phyloP scores from a whole-genome alignment of 1,284 basidiomycete genomes.

The Mycosarcoma mackinlayi region DNA sequence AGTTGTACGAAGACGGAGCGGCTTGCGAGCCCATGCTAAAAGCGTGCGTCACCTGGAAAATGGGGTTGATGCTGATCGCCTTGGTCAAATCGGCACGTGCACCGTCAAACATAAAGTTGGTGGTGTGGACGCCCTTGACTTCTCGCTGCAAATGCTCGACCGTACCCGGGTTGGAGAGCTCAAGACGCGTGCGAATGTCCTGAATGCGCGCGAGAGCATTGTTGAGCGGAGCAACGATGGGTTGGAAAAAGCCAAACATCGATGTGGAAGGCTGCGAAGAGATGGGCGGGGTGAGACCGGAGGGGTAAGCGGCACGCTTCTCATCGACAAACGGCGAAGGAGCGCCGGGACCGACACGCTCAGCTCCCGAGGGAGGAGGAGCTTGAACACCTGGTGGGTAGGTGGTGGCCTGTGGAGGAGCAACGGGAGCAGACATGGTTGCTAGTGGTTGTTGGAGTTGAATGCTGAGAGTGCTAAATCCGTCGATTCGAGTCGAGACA shows the following conservation, averaged over 20 bases:
- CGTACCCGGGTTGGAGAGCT: constrained; percentile 64
- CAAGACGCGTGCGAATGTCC: constrained; percentile 56
- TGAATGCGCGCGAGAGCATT: constrained; percentile 39
- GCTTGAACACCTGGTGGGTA: constrained; percentile 44
- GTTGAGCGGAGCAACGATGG: constrained; percentile 53
- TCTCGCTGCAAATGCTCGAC: constrained; percentile 64
- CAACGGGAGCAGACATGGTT: constrained; percentile 36
- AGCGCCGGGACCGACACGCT: constrained; percentile 37
- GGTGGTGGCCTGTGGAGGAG: constrained; percentile 43
- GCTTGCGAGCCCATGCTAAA: constrained; percentile 79
- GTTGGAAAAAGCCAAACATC: constrained; percentile 55
- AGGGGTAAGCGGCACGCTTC: constrained; percentile 44
- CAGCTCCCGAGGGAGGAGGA: constrained; percentile 45
- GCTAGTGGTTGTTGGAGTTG: too few species aligned
- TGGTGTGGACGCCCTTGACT: constrained; percentile 80
- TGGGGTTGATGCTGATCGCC: constrained; percentile 88
- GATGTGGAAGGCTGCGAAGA: constrained; percentile 44
- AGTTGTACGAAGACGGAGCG: constrained; percentile 81
- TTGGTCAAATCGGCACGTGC: constrained; percentile 95
- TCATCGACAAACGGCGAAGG: constrained; percentile 45
- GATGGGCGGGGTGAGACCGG: constrained; percentile 41
- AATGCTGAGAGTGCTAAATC: neutral
- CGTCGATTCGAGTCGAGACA: neutral
- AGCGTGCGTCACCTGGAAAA: constrained; percentile 97
- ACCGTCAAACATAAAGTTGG: constrained; percentile 97